Conservation (phyloP, 2,329 filamentous ascomycete species). For the Scopulariopsis brevicaulis region DNA sequence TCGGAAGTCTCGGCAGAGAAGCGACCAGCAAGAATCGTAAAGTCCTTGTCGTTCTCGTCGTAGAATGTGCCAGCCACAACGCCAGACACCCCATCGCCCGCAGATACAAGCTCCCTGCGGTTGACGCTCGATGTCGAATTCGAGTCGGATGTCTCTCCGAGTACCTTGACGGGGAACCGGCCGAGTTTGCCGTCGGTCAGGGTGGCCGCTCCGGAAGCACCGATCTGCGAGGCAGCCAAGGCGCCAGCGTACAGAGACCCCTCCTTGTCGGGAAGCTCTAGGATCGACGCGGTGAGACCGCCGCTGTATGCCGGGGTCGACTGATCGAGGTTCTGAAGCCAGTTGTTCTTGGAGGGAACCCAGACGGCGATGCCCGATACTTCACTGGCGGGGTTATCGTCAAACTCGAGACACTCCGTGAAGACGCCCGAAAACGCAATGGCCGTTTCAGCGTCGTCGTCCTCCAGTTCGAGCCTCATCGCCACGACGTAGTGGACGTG, state of each 20-base stretch:
- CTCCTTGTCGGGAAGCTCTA: slow-evolving; percentile 50
- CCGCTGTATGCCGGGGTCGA: slow-evolving; percentile 59
- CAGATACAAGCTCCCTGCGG: slow-evolving; percentile 32
- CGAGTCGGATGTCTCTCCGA: slow-evolving; percentile 15
- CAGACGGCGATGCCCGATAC: slow-evolving; percentile 78
- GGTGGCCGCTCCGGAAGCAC: slow-evolving; percentile 60
- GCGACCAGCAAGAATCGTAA: slow-evolving; percentile 80
- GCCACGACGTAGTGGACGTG: slow-evolving; percentile 64
- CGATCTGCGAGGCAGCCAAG: slow-evolving; percentile 62
- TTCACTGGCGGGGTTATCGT: slow-evolving; percentile 43
- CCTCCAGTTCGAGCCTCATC: slow-evolving; percentile 67
- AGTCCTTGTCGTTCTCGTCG: slow-evolving; percentile 54
- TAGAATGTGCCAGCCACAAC: slow-evolving; percentile 76
- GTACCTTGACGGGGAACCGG: slow-evolving; percentile 45
- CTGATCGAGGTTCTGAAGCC: slow-evolving; percentile 69
- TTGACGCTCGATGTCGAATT: slow-evolving; percentile 22
- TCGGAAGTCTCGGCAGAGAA: slow-evolving; percentile 63
- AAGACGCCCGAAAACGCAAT: slow-evolving; percentile 77
- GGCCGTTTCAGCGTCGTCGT: slow-evolving; percentile 55
- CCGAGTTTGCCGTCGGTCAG: slow-evolving; percentile 44
- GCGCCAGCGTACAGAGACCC: slow-evolving; percentile 72
- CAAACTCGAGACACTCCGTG: slow-evolving; percentile 57
- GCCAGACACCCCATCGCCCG: slow-evolving; percentile 39
- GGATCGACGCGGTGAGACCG: slow-evolving; percentile 52
- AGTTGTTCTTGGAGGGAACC: slow-evolving; percentile 76